Conservation (phyloP, 768 basidiomycete species). For the Russula foetens region DNA sequence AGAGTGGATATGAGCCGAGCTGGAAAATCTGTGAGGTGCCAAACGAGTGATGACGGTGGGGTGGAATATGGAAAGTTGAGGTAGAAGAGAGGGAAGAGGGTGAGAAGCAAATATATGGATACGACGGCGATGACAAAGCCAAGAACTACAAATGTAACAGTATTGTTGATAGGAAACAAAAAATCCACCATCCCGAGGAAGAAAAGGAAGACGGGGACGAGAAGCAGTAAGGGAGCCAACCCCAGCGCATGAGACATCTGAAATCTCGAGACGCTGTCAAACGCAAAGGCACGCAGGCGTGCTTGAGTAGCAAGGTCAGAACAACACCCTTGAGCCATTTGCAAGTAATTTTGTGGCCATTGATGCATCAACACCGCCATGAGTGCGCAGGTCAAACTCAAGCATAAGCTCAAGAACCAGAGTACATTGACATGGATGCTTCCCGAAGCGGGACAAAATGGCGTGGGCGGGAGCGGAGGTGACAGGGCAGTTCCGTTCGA, state of each 20-base stretch:
- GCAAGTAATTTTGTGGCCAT: slow-evolving; percentile 12
- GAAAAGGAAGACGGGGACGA: slow-evolving; percentile 16
- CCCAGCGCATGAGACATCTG: slow-evolving; percentile 1
- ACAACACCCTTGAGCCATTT: not conserved
- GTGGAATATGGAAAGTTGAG: slow-evolving; percentile 17
- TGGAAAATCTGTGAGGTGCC: slow-evolving; percentile 4
- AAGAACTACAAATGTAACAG: slow-evolving; percentile 7
- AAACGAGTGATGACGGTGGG: slow-evolving; percentile 9
- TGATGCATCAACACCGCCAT: slow-evolving; percentile 13
- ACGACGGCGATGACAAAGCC: not conserved
- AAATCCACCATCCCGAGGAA: slow-evolving; percentile 16
- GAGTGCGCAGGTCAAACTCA: slow-evolving; percentile 12
- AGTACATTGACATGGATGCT: slow-evolving; percentile 4
- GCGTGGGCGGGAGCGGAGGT: not conserved
- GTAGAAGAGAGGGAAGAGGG: slow-evolving; percentile 11
- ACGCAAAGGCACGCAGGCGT: slow-evolving; percentile 2
- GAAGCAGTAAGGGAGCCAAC: slow-evolving; percentile 10
- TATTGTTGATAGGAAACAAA: slow-evolving; percentile 10
- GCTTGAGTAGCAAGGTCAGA: slow-evolving; percentile 3
- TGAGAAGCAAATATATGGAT: slow-evolving; percentile 3
- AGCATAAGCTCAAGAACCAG: slow-evolving; percentile 14
- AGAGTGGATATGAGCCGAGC: not conserved
- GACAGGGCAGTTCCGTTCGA: not conserved
- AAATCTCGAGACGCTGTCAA: slow-evolving; percentile 9
- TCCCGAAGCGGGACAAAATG: not conserved